Evolutionary conservation across 2,329 filamentous ascomycete genomes (phyloP).

Genomic region (Cryphonectria japonica): DNA sequence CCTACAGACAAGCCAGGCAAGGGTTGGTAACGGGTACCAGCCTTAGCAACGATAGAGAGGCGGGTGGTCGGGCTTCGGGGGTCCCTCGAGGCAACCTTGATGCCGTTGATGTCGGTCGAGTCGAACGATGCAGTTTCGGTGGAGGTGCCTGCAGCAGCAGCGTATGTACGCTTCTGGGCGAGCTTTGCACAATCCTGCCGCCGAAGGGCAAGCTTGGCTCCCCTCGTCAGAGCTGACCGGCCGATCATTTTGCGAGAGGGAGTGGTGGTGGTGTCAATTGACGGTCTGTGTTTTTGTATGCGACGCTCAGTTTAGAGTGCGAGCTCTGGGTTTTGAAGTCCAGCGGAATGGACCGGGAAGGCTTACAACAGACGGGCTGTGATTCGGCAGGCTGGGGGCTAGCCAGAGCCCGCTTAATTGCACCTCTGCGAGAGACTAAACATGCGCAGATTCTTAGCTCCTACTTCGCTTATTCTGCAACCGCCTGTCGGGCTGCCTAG

Average conservation of each 20-base stretch:
- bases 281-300: constrained; percentile 42
- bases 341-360: constrained; percentile 23
- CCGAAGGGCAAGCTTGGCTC: constrained; percentile 61
- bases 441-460: background rate
- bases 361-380: constrained; percentile 27
- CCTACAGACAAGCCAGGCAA: constrained; percentile 87
- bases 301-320: constrained; percentile 31
- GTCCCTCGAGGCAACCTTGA: constrained; percentile 94
- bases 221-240: constrained; percentile 62
- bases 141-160: constrained; percentile 60
- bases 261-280: constrained; percentile 57
- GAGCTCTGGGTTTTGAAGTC: constrained; percentile 34
- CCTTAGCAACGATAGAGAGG: constrained; percentile 89
- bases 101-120: constrained; percentile 79
- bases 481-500: background rate
- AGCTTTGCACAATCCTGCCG: constrained; percentile 60
- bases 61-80: constrained; percentile 86
- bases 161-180: constrained; percentile 55
- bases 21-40: constrained; percentile 90
- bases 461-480: background rate
- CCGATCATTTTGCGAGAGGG: constrained; percentile 63
- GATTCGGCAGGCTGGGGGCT: constrained; percentile 23
- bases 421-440: background rate
- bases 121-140: constrained; percentile 81
- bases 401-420: constrained; percentile 9